These are phyloP conservation scores for Aureobasidium sp. DNA, from an alignment of 2,329 filamentous ascomycete genomes.

Conservation along the genomic window DNA sequence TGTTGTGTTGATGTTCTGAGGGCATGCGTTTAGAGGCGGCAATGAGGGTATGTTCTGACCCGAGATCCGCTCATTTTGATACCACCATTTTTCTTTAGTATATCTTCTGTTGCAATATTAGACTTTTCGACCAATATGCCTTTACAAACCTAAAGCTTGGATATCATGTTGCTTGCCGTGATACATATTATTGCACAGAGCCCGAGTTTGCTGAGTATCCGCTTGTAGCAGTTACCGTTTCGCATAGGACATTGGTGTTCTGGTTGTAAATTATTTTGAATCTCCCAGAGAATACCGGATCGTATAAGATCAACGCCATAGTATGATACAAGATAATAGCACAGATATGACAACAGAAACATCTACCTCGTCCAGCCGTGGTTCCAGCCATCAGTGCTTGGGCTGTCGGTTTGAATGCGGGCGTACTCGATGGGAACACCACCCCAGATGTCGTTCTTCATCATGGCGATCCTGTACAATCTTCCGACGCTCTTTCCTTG, in stretches of 20 bases:
- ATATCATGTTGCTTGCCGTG: background rate
- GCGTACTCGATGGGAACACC: conserved; percentile 90
- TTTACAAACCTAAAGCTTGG: background rate
- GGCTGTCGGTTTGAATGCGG: conserved; percentile 74
- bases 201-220: background rate
- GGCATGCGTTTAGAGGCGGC: background rate
- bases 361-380: conserved; percentile 70
- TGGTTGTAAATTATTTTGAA: background rate
- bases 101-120: background rate
- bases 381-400: conserved; percentile 77
- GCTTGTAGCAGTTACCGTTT: no score
- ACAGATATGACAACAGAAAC: background rate
- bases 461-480: conserved; percentile 80
- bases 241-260: background rate
- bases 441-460: conserved; percentile 79
- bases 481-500: conserved; percentile 56
- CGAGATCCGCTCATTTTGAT: conserved; percentile 12
- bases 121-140: background rate
- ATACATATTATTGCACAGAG: background rate
- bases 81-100: background rate
- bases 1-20: background rate
- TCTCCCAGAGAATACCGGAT: background rate
- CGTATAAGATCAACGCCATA: background rate
- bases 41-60: conserved; percentile 10
- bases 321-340: conserved; percentile 8